Conservation (phyloP, 371 early-diverging fungal genomes). For the Smittium culicis region DNA sequence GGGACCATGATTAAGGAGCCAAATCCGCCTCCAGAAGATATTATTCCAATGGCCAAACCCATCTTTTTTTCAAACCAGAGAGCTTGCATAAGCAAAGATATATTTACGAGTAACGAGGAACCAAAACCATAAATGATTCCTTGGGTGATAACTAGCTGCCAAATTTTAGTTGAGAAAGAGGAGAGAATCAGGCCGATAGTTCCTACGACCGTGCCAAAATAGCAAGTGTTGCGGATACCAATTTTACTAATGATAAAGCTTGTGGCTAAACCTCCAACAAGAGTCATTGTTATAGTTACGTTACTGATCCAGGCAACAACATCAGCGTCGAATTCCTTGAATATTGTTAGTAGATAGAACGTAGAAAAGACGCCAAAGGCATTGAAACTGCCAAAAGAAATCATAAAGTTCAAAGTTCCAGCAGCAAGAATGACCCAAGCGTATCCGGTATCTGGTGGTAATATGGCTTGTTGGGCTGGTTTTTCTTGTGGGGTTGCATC, state of each 20-base stretch:
- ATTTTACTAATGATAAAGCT: slow-evolving; percentile 10
- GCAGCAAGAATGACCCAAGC: slow-evolving; percentile 4
- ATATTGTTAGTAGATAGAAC: slow-evolving; percentile 6
- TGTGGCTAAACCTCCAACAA: background rate
- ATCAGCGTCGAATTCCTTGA: background rate
- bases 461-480: too few species aligned
- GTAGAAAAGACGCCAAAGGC: slow-evolving; percentile 5
- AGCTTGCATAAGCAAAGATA: slow-evolving; percentile 39
- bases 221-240: background rate
- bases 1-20: slow-evolving; percentile 1
- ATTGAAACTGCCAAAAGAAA: slow-evolving; percentile 26
- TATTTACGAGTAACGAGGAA: slow-evolving; percentile 31
- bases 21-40: background rate
- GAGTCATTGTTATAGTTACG: background rate
- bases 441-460: slow-evolving; percentile 12
- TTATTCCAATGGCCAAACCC: slow-evolving; percentile 1
- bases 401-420: background rate
- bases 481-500: too few species aligned
- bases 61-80: slow-evolving; percentile 63
- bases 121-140: slow-evolving; percentile 56
- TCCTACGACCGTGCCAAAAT: slow-evolving; percentile 25
- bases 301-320: slow-evolving; percentile 2
- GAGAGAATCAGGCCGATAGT: slow-evolving; percentile 45
- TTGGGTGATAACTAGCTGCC: slow-evolving; percentile 56
- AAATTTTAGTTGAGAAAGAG: slow-evolving; percentile 42